Evolutionary conservation across 139 green algal genomes (phyloP).

Genomic region (Chlorella sorokiniana): DNA sequence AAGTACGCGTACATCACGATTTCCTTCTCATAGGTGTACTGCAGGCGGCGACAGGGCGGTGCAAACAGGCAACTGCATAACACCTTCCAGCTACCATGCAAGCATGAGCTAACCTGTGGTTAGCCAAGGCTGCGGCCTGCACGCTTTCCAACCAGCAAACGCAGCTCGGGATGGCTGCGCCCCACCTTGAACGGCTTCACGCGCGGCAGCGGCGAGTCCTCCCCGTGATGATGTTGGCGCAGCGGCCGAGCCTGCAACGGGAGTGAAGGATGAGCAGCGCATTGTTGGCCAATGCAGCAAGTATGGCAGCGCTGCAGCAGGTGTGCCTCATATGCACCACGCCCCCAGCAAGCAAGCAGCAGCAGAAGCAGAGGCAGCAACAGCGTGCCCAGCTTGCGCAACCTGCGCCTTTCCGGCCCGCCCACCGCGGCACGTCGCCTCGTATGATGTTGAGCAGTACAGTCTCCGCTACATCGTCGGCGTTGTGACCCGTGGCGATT

Average conservation of each 20-base stretch:
- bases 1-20: conserved; percentile 99
- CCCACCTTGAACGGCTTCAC: conserved; percentile 94
- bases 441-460: conserved; percentile 96
- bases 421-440: conserved; percentile 83
- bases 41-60: neutral
- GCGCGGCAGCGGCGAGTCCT: conserved; percentile 79
- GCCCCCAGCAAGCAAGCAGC: neutral
- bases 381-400: neutral
- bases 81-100: too few species aligned
- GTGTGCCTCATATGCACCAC: too few species aligned
- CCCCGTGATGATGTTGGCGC: conserved; percentile 85
- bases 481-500: conserved; percentile 94
- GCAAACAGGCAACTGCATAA: neutral
- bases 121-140: too few species aligned
- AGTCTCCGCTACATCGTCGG: conserved; percentile 97
- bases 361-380: neutral
- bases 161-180: neutral
- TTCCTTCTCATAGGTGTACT: conserved; percentile 96
- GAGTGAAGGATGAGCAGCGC: neutral
- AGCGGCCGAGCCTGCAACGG: conserved; percentile 78
- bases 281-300: too few species aligned
- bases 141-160: too few species aligned
- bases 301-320: too few species aligned
- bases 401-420: neutral
- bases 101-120: too few species aligned